phyloP scores from a whole-genome alignment of 1,139 yeast species.

The Blastobotrys persicus region DNA sequence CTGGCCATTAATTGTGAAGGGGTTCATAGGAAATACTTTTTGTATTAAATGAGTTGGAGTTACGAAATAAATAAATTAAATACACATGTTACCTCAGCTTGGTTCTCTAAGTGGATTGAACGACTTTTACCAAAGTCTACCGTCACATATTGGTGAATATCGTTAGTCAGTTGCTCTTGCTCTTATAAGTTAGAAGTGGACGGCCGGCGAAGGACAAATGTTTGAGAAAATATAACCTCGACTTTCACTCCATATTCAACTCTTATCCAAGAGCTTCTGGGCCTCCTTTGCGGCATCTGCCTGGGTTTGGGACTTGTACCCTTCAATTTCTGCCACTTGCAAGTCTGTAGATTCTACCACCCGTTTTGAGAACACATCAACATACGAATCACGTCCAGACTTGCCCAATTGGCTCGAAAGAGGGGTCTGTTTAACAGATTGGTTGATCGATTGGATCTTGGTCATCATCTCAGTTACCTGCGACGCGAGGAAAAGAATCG shows the following conservation, averaged over 20 bases:
- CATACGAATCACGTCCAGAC: constrained; percentile 22
- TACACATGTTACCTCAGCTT: too few species aligned
- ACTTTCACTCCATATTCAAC: too few species aligned
- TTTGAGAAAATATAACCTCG: too few species aligned
- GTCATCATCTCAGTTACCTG: constrained; percentile 31
- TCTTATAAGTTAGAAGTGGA: too few species aligned
- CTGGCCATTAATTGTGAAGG: too few species aligned
- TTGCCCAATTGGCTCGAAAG: constrained; percentile 3
- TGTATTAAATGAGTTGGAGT: background rate
- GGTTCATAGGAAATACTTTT: too few species aligned
- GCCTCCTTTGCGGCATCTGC: background rate
- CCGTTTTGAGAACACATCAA: constrained; percentile 21
- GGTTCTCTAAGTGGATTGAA: too few species aligned
- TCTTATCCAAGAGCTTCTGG: background rate
- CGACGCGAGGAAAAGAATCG: constrained; percentile 46
- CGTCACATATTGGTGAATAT: too few species aligned
- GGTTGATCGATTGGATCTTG: constrained; percentile 14
- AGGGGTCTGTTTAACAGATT: constrained; percentile 3
- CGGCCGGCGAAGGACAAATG: too few species aligned
- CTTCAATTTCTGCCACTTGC: constrained; percentile 6
- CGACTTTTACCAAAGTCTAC: too few species aligned
- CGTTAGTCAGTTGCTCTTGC: too few species aligned
- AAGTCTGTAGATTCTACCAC: constrained; percentile 22
- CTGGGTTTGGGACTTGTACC: constrained; percentile 3
- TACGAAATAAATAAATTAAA: too few species aligned